Evolutionary conservation across 2,329 filamentous ascomycete genomes (phyloP).

Genomic region (Phaeomoniella chlamydospora): DNA sequence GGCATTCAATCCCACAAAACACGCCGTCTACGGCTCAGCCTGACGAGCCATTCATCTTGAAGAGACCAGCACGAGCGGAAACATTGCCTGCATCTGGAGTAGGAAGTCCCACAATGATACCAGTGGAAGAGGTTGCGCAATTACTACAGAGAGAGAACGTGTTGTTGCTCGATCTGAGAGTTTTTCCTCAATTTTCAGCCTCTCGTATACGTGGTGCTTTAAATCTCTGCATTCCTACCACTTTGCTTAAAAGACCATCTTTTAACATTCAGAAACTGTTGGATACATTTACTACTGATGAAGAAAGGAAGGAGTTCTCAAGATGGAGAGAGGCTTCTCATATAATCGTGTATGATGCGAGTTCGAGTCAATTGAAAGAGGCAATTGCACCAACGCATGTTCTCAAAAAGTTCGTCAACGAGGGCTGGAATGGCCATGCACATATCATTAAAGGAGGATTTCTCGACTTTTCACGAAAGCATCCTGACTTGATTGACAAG

Average conservation of each 20-base stretch:
- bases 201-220: conserved; percentile 67
- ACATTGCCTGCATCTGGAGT: conserved; percentile 35
- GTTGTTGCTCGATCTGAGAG: conserved; percentile 72
- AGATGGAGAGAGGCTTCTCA: conserved; percentile 59
- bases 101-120: conserved; percentile 38
- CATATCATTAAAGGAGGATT: conserved; percentile 76
- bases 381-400: conserved; percentile 70
- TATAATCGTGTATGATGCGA: conserved; percentile 78
- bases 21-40: conserved; percentile 5
- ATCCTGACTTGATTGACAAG: conserved; percentile 49
- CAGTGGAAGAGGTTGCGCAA: conserved; percentile 38
- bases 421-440: conserved; percentile 62
- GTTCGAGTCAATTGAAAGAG: conserved; percentile 65
- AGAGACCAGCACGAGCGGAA: conserved; percentile 24
- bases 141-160: conserved; percentile 42
- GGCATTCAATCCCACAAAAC: background rate
- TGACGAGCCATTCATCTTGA: conserved; percentile 7
- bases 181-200: conserved; percentile 65
- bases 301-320: conserved; percentile 58
- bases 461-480: conserved; percentile 52
- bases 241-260: conserved; percentile 74
- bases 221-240: conserved; percentile 91
- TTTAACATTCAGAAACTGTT: conserved; percentile 81
- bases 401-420: conserved; percentile 78
- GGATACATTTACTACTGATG: conserved; percentile 65